Percentiles rank a stretch among this genome's conserved stretches.
Evolutionary conservation across 805 yeast species (phyloP).

Genomic region (Candida nanaspora): DNA sequence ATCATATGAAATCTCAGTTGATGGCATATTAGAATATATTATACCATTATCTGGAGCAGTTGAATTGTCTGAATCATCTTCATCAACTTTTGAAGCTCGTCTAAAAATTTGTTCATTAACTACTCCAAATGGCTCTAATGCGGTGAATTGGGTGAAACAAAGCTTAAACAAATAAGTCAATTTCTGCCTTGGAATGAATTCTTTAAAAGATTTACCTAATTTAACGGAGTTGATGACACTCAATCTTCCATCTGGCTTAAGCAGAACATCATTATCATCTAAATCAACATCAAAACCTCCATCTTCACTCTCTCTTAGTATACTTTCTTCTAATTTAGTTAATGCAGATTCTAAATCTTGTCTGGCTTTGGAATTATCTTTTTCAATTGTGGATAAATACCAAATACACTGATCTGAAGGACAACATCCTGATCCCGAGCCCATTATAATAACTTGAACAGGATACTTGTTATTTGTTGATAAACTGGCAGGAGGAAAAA

Average conservation of each 20-base stretch:
- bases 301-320: slow-evolving; percentile 70
- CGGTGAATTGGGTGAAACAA: slow-evolving; percentile 51
- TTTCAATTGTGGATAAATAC: slow-evolving; percentile 79
- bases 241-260: slow-evolving; percentile 47
- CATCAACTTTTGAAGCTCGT: slow-evolving; percentile 16
- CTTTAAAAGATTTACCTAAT: slow-evolving; percentile 77
- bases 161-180: slow-evolving; percentile 55
- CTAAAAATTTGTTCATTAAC: slow-evolving; percentile 35
- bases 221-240: slow-evolving; percentile 74
- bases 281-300: slow-evolving; percentile 46
- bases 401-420: slow-evolving; percentile 84
- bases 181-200: slow-evolving; percentile 76
- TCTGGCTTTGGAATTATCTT: slow-evolving; percentile 54
- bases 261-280: slow-evolving; percentile 45
- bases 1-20: slow-evolving; percentile 84
- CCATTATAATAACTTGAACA: slow-evolving; percentile 83
- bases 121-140: slow-evolving; percentile 50
- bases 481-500: slow-evolving; percentile 83
- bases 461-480: slow-evolving; percentile 58
- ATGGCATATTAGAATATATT: slow-evolving; percentile 55
- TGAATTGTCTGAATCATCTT: slow-evolving; percentile 17
- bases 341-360: slow-evolving; percentile 76
- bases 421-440: slow-evolving; percentile 81
- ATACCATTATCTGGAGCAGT: slow-evolving; percentile 42
- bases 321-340: slow-evolving; percentile 68